Conservation (phyloP, 306 rosid species). For the Trifolium pratense region DNA sequence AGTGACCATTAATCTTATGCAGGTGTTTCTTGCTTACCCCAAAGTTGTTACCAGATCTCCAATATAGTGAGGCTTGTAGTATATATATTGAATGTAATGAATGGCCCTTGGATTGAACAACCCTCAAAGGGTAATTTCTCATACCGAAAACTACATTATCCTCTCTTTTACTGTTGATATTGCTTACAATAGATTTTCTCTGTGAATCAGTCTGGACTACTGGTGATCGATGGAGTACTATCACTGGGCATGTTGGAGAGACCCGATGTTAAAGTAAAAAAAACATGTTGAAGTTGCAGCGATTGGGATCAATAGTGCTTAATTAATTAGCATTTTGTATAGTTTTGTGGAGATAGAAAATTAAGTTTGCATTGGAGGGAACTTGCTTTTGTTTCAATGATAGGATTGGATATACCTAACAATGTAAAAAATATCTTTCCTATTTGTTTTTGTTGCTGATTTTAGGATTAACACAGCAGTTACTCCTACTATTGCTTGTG, state of each 20-base stretch:
- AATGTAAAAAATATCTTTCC: slow-evolving; percentile 15
- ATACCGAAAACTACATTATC: slow-evolving; percentile 1
- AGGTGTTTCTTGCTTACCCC: slow-evolving; percentile 97
- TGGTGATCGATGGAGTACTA: slow-evolving; percentile 76
- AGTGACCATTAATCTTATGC: slow-evolving; percentile 41
- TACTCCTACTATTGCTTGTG: no score
- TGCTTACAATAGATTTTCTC: slow-evolving; percentile 25
- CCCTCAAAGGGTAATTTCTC: slow-evolving; percentile 64
- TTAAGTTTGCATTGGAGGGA: slow-evolving; percentile 1
- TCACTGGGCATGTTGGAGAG: slow-evolving; percentile 55
- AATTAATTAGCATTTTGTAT: slow-evolving; percentile 23
- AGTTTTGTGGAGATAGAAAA: slow-evolving; percentile 20
- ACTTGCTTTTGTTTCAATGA: background rate
- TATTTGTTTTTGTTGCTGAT: background rate
- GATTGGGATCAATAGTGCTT: background rate
- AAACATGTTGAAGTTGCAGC: background rate
- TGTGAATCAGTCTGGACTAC: slow-evolving; percentile 73
- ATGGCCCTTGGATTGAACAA: slow-evolving; percentile 84
- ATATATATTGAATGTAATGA: slow-evolving; percentile 85
- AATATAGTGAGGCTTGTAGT: slow-evolving; percentile 90
- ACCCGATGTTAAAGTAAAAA: slow-evolving; percentile 45
- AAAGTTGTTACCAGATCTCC: no score
- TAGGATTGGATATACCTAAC: no score
- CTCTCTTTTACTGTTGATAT: slow-evolving; percentile 14
- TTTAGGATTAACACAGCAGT: slow-evolving; percentile 3